These are phyloP conservation scores for Aplosporella prunicola DNA, from an alignment of 2,329 filamentous ascomycete genomes.

Conservation along the genomic window DNA sequence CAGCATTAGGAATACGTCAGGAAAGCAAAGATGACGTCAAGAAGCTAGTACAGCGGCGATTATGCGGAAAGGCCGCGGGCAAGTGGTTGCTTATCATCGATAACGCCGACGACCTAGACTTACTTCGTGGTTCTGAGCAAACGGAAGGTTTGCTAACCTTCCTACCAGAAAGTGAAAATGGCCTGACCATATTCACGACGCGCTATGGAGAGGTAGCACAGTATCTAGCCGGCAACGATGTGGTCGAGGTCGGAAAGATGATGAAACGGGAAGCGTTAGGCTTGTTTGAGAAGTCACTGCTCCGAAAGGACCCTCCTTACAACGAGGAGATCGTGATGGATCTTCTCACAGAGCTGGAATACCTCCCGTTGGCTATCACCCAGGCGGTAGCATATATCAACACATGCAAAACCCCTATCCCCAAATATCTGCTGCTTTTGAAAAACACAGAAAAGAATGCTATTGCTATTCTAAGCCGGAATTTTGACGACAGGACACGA, in stretches of 20 bases:
- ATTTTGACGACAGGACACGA: slow-evolving; percentile 24
- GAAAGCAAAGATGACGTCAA: slow-evolving; percentile 17
- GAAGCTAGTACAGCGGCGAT: slow-evolving; percentile 15
- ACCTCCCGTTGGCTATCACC: slow-evolving; percentile 14
- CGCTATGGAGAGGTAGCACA: slow-evolving; percentile 13
- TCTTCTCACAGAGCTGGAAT: slow-evolving; percentile 22
- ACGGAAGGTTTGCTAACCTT: slow-evolving; percentile 12
- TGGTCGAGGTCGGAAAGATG: slow-evolving; percentile 13
- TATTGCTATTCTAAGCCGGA: slow-evolving; percentile 22
- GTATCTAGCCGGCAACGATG: slow-evolving; percentile 11
- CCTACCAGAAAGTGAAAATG: slow-evolving; percentile 13
- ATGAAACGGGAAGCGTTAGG: slow-evolving; percentile 9
- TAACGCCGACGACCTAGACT: slow-evolving; percentile 1
- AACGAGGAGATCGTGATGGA: slow-evolving; percentile 12
- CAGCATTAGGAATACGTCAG: slow-evolving; percentile 13
- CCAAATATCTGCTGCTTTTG: slow-evolving; percentile 14
- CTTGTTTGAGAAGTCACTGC: slow-evolving; percentile 12
- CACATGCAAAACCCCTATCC: slow-evolving; percentile 15
- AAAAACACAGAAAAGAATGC: slow-evolving; percentile 17
- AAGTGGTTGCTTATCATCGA: slow-evolving; percentile 7
- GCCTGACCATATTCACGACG: slow-evolving; percentile 16
- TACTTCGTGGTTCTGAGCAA: slow-evolving; percentile 8
- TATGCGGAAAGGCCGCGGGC: slow-evolving; percentile 15
- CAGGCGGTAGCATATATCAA: slow-evolving; percentile 24
- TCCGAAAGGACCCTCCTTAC: slow-evolving; percentile 5